These are phyloP conservation scores for Boletales sp. DNA, from an alignment of 768 basidiomycete species.

Conservation along the genomic window DNA sequence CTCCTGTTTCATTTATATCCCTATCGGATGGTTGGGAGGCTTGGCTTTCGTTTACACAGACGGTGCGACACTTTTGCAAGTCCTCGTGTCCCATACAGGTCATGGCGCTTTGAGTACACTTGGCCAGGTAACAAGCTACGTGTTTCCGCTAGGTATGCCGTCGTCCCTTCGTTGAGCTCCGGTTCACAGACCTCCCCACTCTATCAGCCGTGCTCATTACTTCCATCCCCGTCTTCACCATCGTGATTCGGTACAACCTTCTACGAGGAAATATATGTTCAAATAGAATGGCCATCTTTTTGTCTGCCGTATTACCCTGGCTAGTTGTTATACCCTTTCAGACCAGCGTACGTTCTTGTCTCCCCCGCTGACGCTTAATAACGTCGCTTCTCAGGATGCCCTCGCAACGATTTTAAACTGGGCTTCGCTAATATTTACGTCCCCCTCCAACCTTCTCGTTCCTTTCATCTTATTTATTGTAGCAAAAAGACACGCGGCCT, in stretches of 20 bases:
- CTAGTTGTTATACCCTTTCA: slow-evolving; percentile 23
- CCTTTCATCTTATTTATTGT: slow-evolving; percentile 19
- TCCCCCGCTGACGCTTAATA: neutral
- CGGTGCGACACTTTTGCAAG: slow-evolving; percentile 15
- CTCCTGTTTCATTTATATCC: slow-evolving; percentile 23
- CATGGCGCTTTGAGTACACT: slow-evolving; percentile 2
- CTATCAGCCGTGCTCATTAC: slow-evolving; percentile 22
- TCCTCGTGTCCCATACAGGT: slow-evolving; percentile 4
- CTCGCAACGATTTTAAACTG: slow-evolving; percentile 19
- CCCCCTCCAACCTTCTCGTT: slow-evolving; percentile 20
- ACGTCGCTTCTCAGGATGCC: slow-evolving; percentile 5
- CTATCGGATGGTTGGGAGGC: slow-evolving; percentile 22
- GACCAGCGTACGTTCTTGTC: slow-evolving; percentile 15
- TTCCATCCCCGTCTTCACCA: slow-evolving; percentile 21
- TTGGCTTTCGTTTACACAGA: slow-evolving; percentile 7
- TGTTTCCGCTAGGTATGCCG: slow-evolving; percentile 19
- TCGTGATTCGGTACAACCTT: slow-evolving; percentile 25
- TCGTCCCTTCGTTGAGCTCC: neutral
- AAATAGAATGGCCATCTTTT: slow-evolving; percentile 21
- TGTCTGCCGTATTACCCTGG: slow-evolving; percentile 23
- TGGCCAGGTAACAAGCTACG: slow-evolving; percentile 15
- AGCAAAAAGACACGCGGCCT: slow-evolving; percentile 17
- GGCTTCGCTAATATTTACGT: slow-evolving; percentile 23
- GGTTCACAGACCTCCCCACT: neutral
- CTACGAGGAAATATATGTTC: slow-evolving; percentile 23